Conservation (phyloP, 805 yeast species). For the Starmerella riodocensis region DNA sequence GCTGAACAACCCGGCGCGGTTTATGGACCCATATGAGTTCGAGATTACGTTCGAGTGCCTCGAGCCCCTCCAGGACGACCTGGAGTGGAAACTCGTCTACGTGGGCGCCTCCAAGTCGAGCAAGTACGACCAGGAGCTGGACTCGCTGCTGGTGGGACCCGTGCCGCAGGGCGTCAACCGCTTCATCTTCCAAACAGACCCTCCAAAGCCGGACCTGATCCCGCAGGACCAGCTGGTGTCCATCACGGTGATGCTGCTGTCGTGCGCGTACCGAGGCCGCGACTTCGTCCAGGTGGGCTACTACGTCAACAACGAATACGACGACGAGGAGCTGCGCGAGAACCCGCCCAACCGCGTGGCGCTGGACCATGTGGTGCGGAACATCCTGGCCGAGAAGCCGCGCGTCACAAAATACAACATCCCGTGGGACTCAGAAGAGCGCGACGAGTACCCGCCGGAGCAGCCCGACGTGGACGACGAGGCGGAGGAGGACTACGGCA, state of each 20-base stretch:
- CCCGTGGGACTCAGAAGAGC: conserved; percentile 47
- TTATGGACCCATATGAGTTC: conserved; percentile 85
- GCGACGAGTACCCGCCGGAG: conserved; percentile 23
- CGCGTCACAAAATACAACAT: conserved; percentile 93
- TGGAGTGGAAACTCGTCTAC: conserved; percentile 94
- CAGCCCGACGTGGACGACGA: conserved; percentile 23
- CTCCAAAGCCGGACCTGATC: conserved; percentile 89
- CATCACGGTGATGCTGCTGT: conserved; percentile 83
- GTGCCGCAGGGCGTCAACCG: conserved; percentile 95
- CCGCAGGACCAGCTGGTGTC: conserved; percentile 93
- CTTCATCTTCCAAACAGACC: conserved; percentile 85
- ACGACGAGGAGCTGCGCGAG: conserved; percentile 80
- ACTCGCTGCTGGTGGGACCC: conserved; percentile 94
- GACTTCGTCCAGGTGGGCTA: conserved; percentile 97
- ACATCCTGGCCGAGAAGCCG: conserved; percentile 92
- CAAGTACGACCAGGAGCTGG: conserved; percentile 94
- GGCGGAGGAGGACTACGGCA: conserved; percentile 20
- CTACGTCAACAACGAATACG: conserved; percentile 94
- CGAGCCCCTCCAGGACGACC: conserved; percentile 79
- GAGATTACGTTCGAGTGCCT: conserved; percentile 96
- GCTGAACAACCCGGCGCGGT: conserved; percentile 86
- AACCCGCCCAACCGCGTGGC: conserved; percentile 90
- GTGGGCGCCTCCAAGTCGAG: conserved; percentile 90
- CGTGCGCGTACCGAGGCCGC: conserved; percentile 84
- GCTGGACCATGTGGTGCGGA: conserved; percentile 85